Evolutionary conservation across 1,139 yeast species (phyloP).

Genomic region (Maudiozyma humilis): DNA sequence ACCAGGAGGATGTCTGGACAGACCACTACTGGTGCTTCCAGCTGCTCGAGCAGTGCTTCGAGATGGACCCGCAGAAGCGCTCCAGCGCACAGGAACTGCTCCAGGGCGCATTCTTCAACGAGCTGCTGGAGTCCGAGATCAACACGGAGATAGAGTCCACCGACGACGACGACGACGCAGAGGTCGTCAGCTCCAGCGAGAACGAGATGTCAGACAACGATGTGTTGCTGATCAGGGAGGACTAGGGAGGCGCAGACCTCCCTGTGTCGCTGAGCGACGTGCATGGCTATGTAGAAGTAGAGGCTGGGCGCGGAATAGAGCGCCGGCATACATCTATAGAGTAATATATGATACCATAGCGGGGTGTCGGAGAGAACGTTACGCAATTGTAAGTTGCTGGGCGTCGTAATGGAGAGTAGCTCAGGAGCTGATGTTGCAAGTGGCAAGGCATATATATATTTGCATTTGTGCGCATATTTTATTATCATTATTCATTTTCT

Average conservation of each 20-base stretch:
- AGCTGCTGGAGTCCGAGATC: constrained; percentile 17
- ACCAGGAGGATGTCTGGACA: constrained; percentile 30
- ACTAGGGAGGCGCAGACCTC: too few relatives aligned
- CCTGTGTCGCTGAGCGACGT: too few relatives aligned
- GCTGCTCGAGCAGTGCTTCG: constrained; percentile 30
- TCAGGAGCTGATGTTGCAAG: too few relatives aligned
- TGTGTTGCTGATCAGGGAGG: constrained; percentile 19
- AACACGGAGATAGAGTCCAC: constrained; percentile 18
- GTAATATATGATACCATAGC: too few relatives aligned
- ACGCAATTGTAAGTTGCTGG: too few relatives aligned
- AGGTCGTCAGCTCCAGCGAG: constrained; percentile 11
- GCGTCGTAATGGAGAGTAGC: too few relatives aligned
- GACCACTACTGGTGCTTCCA: constrained; percentile 33
- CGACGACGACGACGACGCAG: constrained; percentile 21
- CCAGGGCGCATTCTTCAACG: constrained; percentile 29
- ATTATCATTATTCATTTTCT: too few relatives aligned
- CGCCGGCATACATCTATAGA: not conserved
- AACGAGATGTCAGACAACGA: constrained; percentile 17
- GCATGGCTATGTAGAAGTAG: too few relatives aligned
- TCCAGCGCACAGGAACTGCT: constrained; percentile 30
- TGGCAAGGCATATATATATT: too few relatives aligned
- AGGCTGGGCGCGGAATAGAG: too few relatives aligned
- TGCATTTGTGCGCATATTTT: too few relatives aligned
- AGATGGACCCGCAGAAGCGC: constrained; percentile 30
- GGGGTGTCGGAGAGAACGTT: too few relatives aligned